phyloP scores from a whole-genome alignment of 768 basidiomycete genomes.

The Mycena latifolia region DNA sequence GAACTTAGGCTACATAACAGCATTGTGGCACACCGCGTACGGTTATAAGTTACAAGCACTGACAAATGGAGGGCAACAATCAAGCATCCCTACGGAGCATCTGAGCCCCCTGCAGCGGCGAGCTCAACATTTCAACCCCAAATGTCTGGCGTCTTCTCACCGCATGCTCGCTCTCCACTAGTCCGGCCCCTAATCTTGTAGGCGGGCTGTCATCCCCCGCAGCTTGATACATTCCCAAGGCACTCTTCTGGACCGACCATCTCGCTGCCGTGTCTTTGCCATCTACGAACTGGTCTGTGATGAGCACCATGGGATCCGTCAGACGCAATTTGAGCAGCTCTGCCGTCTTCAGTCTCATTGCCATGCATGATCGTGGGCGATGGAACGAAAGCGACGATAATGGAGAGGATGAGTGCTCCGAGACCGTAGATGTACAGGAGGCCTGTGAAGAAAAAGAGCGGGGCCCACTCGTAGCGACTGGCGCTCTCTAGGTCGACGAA shows the following conservation, averaged over 20 bases:
- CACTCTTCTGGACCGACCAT: background rate
- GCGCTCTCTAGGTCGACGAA: constrained; percentile 6
- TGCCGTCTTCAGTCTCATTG: background rate
- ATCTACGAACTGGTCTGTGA: constrained; percentile 9
- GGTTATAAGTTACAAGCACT: no score
- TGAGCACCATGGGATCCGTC: constrained; percentile 14
- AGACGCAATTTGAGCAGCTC: constrained; percentile 6
- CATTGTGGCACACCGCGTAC: no score
- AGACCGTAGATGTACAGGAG: constrained; percentile 5
- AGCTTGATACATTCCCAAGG: background rate
- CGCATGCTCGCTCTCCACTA: background rate
- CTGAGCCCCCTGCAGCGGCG: no score
- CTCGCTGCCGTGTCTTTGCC: background rate
- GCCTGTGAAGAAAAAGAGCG: constrained; percentile 6
- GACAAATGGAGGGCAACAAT: no score
- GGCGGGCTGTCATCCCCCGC: background rate
- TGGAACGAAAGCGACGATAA: background rate
- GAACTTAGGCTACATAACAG: no score
- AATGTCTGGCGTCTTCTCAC: constrained; percentile 9
- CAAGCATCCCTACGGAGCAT: background rate
- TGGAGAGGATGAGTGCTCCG: constrained; percentile 1
- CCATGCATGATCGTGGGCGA: constrained; percentile 5
- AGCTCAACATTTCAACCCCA: no score
- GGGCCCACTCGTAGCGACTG: constrained; percentile 10
- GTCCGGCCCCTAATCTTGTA: constrained; percentile 2